Base-by-base conservation (phyloP, 805 yeast genomes). In the Wickerhamiella vanderwaltii region DNA sequence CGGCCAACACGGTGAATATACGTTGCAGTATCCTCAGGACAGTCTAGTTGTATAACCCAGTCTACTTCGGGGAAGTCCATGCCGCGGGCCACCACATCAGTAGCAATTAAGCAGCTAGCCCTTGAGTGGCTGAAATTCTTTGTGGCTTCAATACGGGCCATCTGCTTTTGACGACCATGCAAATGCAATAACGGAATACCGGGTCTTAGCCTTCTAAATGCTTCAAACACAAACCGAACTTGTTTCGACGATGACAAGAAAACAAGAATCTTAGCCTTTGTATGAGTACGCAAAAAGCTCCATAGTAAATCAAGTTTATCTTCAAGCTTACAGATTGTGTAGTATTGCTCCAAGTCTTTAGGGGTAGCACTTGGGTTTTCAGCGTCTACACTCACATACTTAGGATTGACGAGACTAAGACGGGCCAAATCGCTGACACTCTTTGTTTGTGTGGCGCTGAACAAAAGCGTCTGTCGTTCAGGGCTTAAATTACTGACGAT, bases 41-140 rank as follows among this genome's bases (percentile, higher is more conserved):
- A 82, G 56, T 85, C 95, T 1, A 84, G 69, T 58, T 85, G 95
- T 6, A 85, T 67, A n/a, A 85, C 94, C 95, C 95, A 85, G 55
- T 86, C 93, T 38, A 85, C 82, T 5, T 87, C 82, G 0, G 95
- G 95, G 60, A 86, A 84, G 59, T 85, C 95, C 30, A 85, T 71
- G 13, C 95, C 95, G 57, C 95, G 67, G 1, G 95, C 94, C 9
- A 84, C 94, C 34, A 85, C 79, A 62, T 85, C 95, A 0, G 95
- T 85, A 0, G 94, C 91, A 55, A 85, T 76, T 36, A 85, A 63
- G 63, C 94, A 84, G 12, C 83, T 82, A 41, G 80, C 73, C 50
- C 79, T 81, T 2, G 93, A 77, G 44, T 77, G 73, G 7, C 85
- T 72, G 58, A 84, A 85, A 59, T 81, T 81, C 43, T 69, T 67